Conservation (phyloP, 768 basidiomycete species). For the Lactarius pseudohatsudake region DNA sequence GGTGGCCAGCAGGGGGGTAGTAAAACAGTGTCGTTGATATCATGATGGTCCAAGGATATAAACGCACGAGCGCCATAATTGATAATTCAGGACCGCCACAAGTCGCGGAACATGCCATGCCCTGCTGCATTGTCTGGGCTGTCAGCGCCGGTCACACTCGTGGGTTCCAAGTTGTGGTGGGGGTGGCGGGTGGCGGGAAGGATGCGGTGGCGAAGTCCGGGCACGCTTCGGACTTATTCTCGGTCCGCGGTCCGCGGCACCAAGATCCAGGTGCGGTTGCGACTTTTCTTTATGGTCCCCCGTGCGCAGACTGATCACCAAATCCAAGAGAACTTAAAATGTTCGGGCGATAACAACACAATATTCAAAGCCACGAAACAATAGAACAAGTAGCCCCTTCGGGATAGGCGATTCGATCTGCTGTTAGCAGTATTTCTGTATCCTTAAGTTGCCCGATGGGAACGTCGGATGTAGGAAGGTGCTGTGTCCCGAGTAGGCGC, state of each 20-base stretch:
- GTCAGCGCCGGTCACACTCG: not conserved
- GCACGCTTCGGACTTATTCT: not conserved
- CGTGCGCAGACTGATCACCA: not conserved
- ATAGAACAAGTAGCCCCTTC: not conserved
- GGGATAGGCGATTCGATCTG: not conserved
- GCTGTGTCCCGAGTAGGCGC: constrained; percentile 14
- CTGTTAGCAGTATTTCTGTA: not conserved
- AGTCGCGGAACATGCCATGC: constrained; percentile 1
- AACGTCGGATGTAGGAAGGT: constrained; percentile 4
- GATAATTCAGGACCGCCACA: not conserved
- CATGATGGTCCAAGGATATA: not conserved
- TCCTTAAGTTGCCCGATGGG: not conserved
- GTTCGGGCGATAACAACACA: not conserved
- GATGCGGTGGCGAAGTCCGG: not conserved
- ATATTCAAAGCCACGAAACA: not conserved
- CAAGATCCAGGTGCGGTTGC: not conserved
- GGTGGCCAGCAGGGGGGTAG: not conserved
- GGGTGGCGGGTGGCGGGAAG: not conserved
- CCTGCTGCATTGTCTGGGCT: not conserved
- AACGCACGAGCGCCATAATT: not conserved
- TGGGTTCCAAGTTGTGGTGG: not conserved
- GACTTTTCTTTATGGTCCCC: not conserved
- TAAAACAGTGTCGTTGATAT: not conserved
- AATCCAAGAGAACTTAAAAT: not conserved
- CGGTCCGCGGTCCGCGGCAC: not conserved